Evolutionary conservation across 1,284 basidiomycete genomes (phyloP), one percentile per base, ranked within the genome.

Genomic region (Trichosporon sp.): DNA sequence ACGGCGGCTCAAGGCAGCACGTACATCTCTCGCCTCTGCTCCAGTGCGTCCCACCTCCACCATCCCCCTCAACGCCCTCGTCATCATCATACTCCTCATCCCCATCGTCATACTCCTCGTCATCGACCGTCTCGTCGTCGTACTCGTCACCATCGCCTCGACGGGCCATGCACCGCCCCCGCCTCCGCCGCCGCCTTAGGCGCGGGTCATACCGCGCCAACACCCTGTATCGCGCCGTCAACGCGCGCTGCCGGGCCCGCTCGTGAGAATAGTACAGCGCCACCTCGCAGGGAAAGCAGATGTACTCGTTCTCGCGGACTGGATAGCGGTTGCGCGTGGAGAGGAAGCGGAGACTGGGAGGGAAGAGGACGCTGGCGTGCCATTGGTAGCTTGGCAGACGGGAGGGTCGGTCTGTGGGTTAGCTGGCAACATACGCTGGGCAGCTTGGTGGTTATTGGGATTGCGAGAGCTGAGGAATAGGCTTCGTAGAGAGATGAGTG

Each of bases 271-370:
- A 95, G 76, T 92, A 92, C 64, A 95, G 77, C 68, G 86, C 84
- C 75, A 91, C 91, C 79, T 94, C 91, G 82, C 92, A 95, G 72
- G 89, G 89, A 68, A 88, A 85, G 75, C 92, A 95, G 68, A 94
- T 88, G 88, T 90, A 94, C 76, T 94, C 92, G 33, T 91, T 90
- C 60, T 82, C 84, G 8, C 88, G 66, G 2, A 73, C 86, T 83
- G 62, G 83, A 75, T 77, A 21, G 78, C 62, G 62, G 40, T 60
- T 59, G 0, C 70, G 62, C 23, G 70, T 65, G 11, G 70, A 66
- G 16, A 67, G 66, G 10, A 65, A 19, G 8, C 71, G 71, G 66
- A 78, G 79, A 0, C 77, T 67, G 0, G 76, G 78, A 6, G 80
- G 79, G 63, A 79, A 78, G 32, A 80, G 73, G 9, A 80, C 69